These are phyloP conservation scores for Begonia loranthoides DNA, from an alignment of 306 rosid genomes.

Conservation along the genomic window DNA sequence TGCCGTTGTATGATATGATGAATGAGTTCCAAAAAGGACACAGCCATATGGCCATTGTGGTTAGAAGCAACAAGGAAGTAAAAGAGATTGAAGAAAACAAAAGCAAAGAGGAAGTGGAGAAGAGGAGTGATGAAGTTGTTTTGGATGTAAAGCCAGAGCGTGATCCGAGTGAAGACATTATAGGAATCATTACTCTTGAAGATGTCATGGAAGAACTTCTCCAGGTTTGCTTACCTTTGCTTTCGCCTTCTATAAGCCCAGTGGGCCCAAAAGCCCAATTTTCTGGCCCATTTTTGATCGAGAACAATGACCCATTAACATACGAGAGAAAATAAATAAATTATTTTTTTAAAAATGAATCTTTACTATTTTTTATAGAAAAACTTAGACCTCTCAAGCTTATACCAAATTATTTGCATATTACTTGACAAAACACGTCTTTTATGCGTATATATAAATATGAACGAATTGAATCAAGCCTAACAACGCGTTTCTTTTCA, in stretches of 20 bases:
- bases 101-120: constrained; percentile 14
- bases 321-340: too few relatives aligned
- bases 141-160: constrained; percentile 21
- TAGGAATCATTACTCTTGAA: constrained; percentile 78
- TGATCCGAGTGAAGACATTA: constrained; percentile 36
- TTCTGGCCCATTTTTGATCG: too few relatives aligned
- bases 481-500: too few relatives aligned
- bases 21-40: constrained; percentile 58
- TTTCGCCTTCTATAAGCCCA: neutral
- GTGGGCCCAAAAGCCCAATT: too few relatives aligned
- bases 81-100: constrained; percentile 4
- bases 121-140: constrained; percentile 10
- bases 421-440: too few relatives aligned
- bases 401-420: too few relatives aligned
- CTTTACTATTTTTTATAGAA: too few relatives aligned
- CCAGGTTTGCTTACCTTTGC: constrained; percentile 35
- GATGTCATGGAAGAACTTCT: constrained; percentile 77
- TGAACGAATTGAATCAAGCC: too few relatives aligned
- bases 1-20: constrained; percentile 71
- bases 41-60: constrained; percentile 77
- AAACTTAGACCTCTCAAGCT: too few relatives aligned
- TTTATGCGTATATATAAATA: too few relatives aligned
- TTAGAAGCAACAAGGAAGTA: constrained; percentile 23
- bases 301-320: too few relatives aligned
- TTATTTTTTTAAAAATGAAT: too few relatives aligned